These are phyloP conservation scores for Paecilomyces niveus DNA, from an alignment of 2,329 filamentous ascomycete species.

Conservation along the genomic window DNA sequence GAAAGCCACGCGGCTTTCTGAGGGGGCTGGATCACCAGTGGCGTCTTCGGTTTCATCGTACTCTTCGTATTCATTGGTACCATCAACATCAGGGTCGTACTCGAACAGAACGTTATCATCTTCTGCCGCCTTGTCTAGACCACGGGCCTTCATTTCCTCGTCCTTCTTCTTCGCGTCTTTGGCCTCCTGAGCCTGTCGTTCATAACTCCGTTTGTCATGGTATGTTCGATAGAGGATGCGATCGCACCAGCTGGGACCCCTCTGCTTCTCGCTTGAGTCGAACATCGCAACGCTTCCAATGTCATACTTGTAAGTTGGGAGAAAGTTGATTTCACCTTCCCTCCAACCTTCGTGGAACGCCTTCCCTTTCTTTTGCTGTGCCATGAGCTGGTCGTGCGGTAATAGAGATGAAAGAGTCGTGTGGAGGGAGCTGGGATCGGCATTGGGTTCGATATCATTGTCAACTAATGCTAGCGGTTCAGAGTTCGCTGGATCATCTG, in stretches of 20 bases:
- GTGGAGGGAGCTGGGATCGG: conserved; percentile 79
- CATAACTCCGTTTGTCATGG: conserved; percentile 59
- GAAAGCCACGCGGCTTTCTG: conserved; percentile 18
- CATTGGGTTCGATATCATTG: conserved; percentile 61
- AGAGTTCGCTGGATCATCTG: neutral
- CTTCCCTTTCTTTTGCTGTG: conserved; percentile 66
- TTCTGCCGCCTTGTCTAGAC: conserved; percentile 64
- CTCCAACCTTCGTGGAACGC: conserved; percentile 87
- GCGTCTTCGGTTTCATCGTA: conserved; percentile 51
- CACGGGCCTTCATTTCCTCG: conserved; percentile 75
- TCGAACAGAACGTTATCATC: conserved; percentile 84
- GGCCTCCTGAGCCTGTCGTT: conserved; percentile 56
- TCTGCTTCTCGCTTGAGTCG: conserved; percentile 89
- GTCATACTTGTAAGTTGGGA: conserved; percentile 98
- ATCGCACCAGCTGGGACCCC: conserved; percentile 95
- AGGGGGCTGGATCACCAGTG: conserved; percentile 34
- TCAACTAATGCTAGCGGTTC: conserved; percentile 32
- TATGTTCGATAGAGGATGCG: conserved; percentile 80
- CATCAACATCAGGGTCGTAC: conserved; percentile 79
- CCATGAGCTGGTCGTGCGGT: conserved; percentile 78
- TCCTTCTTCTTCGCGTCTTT: conserved; percentile 64
- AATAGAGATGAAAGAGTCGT: conserved; percentile 81
- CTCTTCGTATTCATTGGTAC: conserved; percentile 43
- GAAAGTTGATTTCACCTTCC: conserved; percentile 78
- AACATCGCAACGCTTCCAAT: conserved; percentile 87